These are phyloP conservation scores for Hyaloscypha finlandica DNA, from an alignment of 495 filamentous ascomycete species.

Conservation along the genomic window DNA sequence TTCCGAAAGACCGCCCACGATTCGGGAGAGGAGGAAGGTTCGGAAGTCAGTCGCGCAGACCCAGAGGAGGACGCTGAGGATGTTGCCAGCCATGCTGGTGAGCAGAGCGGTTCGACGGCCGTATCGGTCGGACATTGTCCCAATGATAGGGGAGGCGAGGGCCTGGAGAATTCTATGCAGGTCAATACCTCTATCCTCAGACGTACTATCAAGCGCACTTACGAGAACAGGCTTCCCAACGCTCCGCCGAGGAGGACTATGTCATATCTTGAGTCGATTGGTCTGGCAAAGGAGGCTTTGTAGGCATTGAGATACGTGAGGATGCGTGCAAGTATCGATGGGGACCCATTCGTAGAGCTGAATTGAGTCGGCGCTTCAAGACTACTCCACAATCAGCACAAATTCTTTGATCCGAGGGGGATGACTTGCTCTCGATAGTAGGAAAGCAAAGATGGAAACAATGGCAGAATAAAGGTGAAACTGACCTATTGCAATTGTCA, in stretches of 20 bases:
- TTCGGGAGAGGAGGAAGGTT: constrained; percentile 87
- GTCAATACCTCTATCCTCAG: background rate
- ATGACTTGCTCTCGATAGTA: constrained; percentile 70
- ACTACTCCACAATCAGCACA: constrained; percentile 5
- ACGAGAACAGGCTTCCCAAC: constrained; percentile 52
- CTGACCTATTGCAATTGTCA: constrained; percentile 58
- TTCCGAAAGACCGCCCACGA: constrained; percentile 92
- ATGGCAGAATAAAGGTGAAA: constrained; percentile 96
- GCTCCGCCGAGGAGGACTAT: constrained; percentile 95
- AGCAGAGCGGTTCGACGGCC: constrained; percentile 87
- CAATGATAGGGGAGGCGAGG: constrained; percentile 88
- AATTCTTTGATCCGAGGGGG: background rate
- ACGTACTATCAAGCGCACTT: constrained; percentile 2
- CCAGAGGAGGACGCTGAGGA: constrained; percentile 90
- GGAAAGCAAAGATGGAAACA: constrained; percentile 90
- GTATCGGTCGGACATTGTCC: constrained; percentile 82
- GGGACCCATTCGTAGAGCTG: constrained; percentile 45
- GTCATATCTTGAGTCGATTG: constrained; percentile 95
- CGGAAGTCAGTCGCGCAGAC: constrained; percentile 83
- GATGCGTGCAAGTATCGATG: constrained; percentile 72
- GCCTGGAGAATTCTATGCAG: constrained; percentile 71
- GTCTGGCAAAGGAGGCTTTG: constrained; percentile 89
- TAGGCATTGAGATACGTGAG: constrained; percentile 88
- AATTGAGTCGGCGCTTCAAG: constrained; percentile 57
- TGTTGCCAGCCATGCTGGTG: constrained; percentile 93